phyloP scores from a whole-genome alignment of 129 eudicot genomes.

The Lactuca saligna region DNA sequence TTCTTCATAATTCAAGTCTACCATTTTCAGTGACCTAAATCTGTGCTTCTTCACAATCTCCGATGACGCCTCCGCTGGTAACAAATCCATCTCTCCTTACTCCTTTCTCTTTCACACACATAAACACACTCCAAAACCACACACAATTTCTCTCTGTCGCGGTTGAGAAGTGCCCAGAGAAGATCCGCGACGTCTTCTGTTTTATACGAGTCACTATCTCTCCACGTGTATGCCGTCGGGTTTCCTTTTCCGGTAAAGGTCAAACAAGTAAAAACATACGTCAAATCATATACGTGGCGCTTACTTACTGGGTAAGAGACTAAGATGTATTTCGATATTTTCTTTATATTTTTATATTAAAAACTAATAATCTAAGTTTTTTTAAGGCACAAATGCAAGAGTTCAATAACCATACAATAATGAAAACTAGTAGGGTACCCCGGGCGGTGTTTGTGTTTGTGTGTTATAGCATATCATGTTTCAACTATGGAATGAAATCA shows the following conservation, averaged over 20 bases:
- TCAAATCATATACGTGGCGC: conserved; percentile 3
- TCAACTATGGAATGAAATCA: too few relatives aligned
- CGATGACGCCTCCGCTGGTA: conserved; percentile 62
- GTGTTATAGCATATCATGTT: too few relatives aligned
- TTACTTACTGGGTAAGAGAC: not conserved
- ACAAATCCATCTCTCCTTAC: conserved; percentile 56
- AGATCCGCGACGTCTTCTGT: conserved; percentile 13
- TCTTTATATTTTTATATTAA: too few relatives aligned
- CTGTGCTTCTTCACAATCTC: conserved; percentile 51
- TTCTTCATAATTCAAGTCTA: conserved; percentile 58
- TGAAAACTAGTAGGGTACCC: too few relatives aligned
- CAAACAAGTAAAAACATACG: conserved; percentile 1
- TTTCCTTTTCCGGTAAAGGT: conserved; percentile 18
- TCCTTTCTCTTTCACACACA: not conserved
- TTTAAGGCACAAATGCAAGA: too few relatives aligned
- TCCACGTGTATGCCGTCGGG: conserved; percentile 9
- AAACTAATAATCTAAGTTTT: too few relatives aligned
- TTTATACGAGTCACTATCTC: conserved; percentile 10
- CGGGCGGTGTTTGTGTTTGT: too few relatives aligned
- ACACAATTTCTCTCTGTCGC: conserved; percentile 1
- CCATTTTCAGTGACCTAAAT: conserved; percentile 77
- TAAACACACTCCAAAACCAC: not conserved
- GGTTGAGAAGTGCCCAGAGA: conserved; percentile 12
- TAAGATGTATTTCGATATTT: too few relatives aligned
- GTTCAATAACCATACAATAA: too few relatives aligned